These are phyloP conservation scores for Paraleonurus japonicus DNA, from an alignment of 257 asterid genomes.

Conservation along the genomic window DNA sequence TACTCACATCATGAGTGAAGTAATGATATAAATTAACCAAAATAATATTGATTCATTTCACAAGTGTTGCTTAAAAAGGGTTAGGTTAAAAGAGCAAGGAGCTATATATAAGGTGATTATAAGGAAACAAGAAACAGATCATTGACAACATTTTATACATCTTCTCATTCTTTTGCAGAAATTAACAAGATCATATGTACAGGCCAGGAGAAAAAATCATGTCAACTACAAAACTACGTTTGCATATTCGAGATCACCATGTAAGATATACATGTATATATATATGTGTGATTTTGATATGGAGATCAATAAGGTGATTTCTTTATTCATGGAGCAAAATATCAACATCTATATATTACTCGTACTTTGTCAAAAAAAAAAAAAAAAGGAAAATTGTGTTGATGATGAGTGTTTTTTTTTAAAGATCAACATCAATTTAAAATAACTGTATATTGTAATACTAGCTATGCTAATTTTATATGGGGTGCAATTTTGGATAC, in stretches of 20 bases:
- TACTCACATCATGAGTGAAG: too few relatives aligned
- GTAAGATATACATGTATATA: slow-evolving; percentile 28
- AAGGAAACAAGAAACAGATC: not conserved
- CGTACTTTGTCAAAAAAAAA: too few relatives aligned
- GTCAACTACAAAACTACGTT: slow-evolving; percentile 39
- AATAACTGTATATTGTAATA: too few relatives aligned
- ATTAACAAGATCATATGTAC: not conserved
- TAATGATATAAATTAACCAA: not conserved
- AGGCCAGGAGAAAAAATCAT: slow-evolving; percentile 23
- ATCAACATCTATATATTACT: too few relatives aligned
- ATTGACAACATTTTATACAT: not conserved
- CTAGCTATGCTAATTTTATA: too few relatives aligned
- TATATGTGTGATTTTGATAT: too few relatives aligned
- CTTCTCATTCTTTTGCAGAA: not conserved
- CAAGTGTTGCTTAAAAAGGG: not conserved
- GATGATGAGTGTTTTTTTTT: too few relatives aligned
- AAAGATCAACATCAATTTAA: too few relatives aligned
- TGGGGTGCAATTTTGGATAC: too few relatives aligned
- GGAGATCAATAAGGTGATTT: too few relatives aligned
- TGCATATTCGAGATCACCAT: slow-evolving; percentile 56
- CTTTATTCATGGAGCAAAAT: too few relatives aligned
- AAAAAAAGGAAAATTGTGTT: too few relatives aligned
- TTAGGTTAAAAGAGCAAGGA: not conserved
- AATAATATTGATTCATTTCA: not conserved
- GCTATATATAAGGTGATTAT: not conserved